Evolutionary conservation across 495 filamentous ascomycete genomes (phyloP), one percentile per base, ranked within the genome.

Genomic region (Penicillium alfredii): DNA sequence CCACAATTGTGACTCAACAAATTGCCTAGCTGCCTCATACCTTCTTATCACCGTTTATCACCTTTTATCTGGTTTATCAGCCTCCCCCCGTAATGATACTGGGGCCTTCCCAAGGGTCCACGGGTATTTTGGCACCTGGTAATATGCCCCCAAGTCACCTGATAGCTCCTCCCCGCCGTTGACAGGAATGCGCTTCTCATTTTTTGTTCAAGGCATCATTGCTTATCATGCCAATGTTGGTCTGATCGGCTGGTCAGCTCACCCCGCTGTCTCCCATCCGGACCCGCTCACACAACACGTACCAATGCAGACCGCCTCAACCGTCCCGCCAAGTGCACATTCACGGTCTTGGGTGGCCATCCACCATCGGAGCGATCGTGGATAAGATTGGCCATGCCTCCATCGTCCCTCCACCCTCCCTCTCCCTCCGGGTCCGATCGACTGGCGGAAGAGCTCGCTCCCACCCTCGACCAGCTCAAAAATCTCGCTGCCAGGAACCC

Each of bases 341-440:
- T 59, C 46, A 61, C 63, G 59, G 55, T 60, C 55, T 62, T 50
- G 59, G 61, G 55, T 64, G 62, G 61, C 63, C 43, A 42, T 40
- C 49, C 49, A 51, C 52, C 52, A 55, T 60, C 58, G 52, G 49
- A 43, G 46, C 51, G 58, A 58, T 55, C 53, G 55, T 60, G 56
- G 58, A 49, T 59, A 59, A 63, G 47, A 51, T 61, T 47, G 42
- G 63, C 51, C 51, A 55, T 55, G 52, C 63, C 39, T 61, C 65
- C 48, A 27, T 36, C 52, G 31, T 65, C 76, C 48, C 47, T 52
- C 43, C 74, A 72, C 53, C 72, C 78, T 40, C 74, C 79, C 46
- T 84, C 78, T 30, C 81, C 79, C 9, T 75, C 78, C 45, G 70
- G 72, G 32, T 61, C 69, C 38, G 76, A 77, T 30, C 71, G 72